phyloP scores from a whole-genome alignment of 2,329 filamentous ascomycete genomes.

The Xylariales sp. region DNA sequence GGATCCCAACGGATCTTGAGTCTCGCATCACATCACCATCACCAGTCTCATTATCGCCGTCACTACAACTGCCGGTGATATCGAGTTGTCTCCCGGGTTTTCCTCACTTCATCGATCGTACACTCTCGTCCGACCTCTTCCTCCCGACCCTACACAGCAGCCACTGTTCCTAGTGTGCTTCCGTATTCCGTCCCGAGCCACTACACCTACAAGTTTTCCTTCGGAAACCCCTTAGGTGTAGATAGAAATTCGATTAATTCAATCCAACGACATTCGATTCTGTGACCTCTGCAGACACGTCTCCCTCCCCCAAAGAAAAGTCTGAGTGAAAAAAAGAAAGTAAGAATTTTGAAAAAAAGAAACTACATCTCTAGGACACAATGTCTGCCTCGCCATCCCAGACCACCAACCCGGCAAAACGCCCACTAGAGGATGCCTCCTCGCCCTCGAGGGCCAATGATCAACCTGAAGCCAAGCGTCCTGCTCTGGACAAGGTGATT shows the following conservation, averaged over 20 bases:
- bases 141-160: not conserved
- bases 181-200: slow-evolving; percentile 44
- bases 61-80: slow-evolving; percentile 6
- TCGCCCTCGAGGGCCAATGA: slow-evolving; percentile 88
- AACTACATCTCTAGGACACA: slow-evolving; percentile 35
- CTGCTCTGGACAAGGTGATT: slow-evolving; percentile 86
- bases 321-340: too few species aligned
- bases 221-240: slow-evolving; percentile 83
- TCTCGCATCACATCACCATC: slow-evolving; percentile 6
- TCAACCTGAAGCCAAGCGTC: slow-evolving; percentile 95
- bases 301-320: slow-evolving; percentile 11
- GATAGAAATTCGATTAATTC: slow-evolving; percentile 58
- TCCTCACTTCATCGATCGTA: slow-evolving; percentile 24
- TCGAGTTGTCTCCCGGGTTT: not conserved
- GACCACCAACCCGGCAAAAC: slow-evolving; percentile 74
- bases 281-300: slow-evolving; percentile 23
- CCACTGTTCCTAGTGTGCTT: slow-evolving; percentile 10
- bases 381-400: slow-evolving; percentile 71
- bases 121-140: slow-evolving; percentile 18
- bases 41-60: not conserved
- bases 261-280: slow-evolving; percentile 35
- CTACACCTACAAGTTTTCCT: slow-evolving; percentile 92
- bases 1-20: slow-evolving; percentile 3
- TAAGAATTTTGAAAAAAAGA: too few species aligned
- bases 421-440: slow-evolving; percentile 93